phyloP scores from a whole-genome alignment of 83 land plant genomes.

The Picea mariana region DNA sequence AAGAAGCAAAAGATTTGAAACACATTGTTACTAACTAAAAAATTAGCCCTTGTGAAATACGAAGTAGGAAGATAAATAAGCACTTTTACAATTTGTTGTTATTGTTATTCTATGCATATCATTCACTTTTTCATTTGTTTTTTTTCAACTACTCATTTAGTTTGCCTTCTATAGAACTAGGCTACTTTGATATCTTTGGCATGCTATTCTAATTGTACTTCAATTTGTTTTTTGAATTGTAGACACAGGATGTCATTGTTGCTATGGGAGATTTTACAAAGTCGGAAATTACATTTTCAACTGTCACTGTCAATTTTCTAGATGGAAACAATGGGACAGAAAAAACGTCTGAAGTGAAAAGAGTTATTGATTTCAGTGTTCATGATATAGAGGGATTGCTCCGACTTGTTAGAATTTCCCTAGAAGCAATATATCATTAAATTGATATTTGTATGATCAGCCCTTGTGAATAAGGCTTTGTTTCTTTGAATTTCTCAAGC shows the following conservation, averaged over 20 bases:
- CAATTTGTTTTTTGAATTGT: slow-evolving; percentile 13
- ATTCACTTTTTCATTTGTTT: background rate
- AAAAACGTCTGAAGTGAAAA: slow-evolving; percentile 66
- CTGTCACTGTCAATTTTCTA: slow-evolving; percentile 39
- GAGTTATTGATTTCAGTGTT: slow-evolving; percentile 82
- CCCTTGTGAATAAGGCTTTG: slow-evolving; percentile 18
- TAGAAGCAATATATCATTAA: slow-evolving; percentile 67
- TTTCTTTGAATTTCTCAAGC: slow-evolving; percentile 12
- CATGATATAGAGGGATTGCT: slow-evolving; percentile 82
- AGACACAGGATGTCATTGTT: slow-evolving; percentile 69
- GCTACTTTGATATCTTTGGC: background rate
- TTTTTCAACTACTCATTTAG: background rate
- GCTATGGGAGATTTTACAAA: slow-evolving; percentile 80
- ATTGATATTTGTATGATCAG: slow-evolving; percentile 12
- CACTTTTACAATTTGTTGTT: background rate
- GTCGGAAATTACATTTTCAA: slow-evolving; percentile 68
- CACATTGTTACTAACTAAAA: background rate
- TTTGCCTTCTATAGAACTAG: background rate
- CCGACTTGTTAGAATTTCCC: slow-evolving; percentile 75
- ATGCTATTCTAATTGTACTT: background rate
- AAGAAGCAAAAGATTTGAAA: background rate
- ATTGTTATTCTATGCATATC: background rate
- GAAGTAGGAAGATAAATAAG: background rate
- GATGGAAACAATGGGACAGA: slow-evolving; percentile 25
- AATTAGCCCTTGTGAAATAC: background rate